Evolutionary conservation across 306 rosid genomes (phyloP).

Genomic region (Vicia sativa): DNA sequence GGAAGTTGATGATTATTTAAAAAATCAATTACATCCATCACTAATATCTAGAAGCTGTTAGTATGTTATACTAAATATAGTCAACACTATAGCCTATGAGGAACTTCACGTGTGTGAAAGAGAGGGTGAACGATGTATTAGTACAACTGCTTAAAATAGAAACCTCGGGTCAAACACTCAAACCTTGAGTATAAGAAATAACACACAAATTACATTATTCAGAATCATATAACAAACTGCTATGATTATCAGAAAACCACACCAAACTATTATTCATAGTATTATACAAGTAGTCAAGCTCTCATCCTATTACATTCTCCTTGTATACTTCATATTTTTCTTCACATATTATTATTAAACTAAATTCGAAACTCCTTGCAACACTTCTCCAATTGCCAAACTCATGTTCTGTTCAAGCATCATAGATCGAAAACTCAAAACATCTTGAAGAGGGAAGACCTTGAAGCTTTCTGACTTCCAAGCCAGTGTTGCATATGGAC

Average conservation of each 20-base stretch:
- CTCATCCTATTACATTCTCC: conserved; percentile 8
- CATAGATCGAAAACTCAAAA: conserved; percentile 49
- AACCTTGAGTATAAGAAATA: conserved; percentile 22
- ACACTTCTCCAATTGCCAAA: conserved; percentile 17
- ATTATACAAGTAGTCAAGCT: conserved; percentile 15
- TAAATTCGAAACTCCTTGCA: conserved; percentile 23
- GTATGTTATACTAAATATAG: too few relatives aligned
- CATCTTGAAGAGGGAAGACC: conserved; percentile 61
- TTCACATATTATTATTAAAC: neutral
- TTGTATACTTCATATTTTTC: neutral
- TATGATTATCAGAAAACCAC: neutral
- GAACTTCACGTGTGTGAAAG: neutral
- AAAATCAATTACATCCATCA: too few relatives aligned
- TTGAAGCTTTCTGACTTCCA: conserved; percentile 62
- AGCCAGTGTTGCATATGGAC: conserved; percentile 97
- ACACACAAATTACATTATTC: conserved; percentile 27
- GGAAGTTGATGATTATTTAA: too few relatives aligned
- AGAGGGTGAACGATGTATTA: neutral
- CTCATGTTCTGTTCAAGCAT: conserved; percentile 32
- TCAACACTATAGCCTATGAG: too few relatives aligned
- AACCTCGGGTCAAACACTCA: neutral
- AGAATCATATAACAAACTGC: neutral
- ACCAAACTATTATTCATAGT: conserved; percentile 14
- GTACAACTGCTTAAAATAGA: neutral
- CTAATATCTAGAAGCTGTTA: too few relatives aligned